Base-by-base conservation (phyloP, 2,329 filamentous ascomycete species). In the Aspergillus amoenus region DNA sequence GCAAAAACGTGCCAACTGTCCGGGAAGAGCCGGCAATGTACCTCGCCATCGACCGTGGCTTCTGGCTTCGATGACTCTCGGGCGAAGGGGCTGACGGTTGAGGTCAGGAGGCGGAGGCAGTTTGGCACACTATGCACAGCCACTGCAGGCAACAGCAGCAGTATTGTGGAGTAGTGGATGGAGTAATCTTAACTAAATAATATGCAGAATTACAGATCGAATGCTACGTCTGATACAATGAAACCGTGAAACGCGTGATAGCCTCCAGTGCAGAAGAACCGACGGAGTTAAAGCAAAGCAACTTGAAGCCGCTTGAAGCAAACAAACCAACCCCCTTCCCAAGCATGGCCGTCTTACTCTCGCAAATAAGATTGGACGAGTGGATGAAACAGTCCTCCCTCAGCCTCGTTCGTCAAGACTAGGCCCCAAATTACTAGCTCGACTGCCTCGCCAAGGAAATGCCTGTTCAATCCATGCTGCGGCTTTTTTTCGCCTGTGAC, bases 11-110 rank as follows among this genome's bases (percentile, higher is more conserved):
- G 57, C 61, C 65, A 63, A 64, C 64, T 64, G 57, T 67, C 37
- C 61, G 66, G 44, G 64, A 69, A 53, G 68, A 71, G 37, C 59
- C 51, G 13, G 69, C 69, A 9, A 62, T 67, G 61, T 65, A 71
- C 57, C 55, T 67, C 12, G 49, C 52, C n/a, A 68, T 71, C 41
- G 52, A 55, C n/a, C 60, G 57, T 45, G 68, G 68, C 27, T 70
- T 65, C 52, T 70, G 69, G 68, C 55, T 71, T 49, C 59, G 64
- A 44, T 68, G 57, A 43, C 37, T 24, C 22, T 45, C 13, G 15
- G 40, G 9, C 18, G 40, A 34, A 18, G 45, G 22, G 43, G 4
- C 5, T 47, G 24, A 6, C 17, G 34, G 47, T 39, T 18, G 24
- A 30, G 13, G 17, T 27, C 47, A 41, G 34, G 34, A 24, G 34